Evolutionary conservation across 176 grass and related monocot species (phyloP).

Genomic region (Musa beccarii): DNA sequence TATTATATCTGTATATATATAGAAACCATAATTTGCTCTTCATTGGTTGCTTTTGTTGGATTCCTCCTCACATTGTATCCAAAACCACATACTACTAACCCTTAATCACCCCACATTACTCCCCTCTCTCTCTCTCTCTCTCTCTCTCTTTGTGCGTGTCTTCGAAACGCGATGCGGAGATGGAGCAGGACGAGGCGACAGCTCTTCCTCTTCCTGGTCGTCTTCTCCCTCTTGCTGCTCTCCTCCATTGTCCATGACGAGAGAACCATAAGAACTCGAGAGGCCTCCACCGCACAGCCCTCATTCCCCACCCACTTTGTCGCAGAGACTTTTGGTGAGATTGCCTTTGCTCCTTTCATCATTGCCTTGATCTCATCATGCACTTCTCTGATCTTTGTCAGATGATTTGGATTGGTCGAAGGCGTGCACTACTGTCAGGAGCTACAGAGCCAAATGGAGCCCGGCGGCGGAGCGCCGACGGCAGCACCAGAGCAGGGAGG

Average conservation of each 20-base stretch:
- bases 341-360: neutral
- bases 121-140: neutral
- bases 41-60: no score
- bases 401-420: conserved; percentile 13
- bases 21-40: no score
- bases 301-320: conserved; percentile 1
- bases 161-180: neutral
- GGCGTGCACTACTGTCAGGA: neutral
- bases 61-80: neutral
- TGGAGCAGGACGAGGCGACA: neutral
- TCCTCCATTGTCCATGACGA: neutral
- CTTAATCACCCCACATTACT: neutral
- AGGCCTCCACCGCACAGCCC: neutral
- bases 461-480: neutral
- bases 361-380: neutral
- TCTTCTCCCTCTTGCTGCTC: conserved; percentile 3
- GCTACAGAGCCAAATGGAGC: neutral
- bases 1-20: neutral
- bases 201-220: neutral
- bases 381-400: neutral
- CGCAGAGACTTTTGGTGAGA: neutral
- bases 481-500: neutral
- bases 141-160: neutral
- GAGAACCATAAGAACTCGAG: neutral
- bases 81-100: neutral